These are phyloP conservation scores for Candida schatavii DNA, from an alignment of 805 yeast genomes.

Conservation along the genomic window DNA sequence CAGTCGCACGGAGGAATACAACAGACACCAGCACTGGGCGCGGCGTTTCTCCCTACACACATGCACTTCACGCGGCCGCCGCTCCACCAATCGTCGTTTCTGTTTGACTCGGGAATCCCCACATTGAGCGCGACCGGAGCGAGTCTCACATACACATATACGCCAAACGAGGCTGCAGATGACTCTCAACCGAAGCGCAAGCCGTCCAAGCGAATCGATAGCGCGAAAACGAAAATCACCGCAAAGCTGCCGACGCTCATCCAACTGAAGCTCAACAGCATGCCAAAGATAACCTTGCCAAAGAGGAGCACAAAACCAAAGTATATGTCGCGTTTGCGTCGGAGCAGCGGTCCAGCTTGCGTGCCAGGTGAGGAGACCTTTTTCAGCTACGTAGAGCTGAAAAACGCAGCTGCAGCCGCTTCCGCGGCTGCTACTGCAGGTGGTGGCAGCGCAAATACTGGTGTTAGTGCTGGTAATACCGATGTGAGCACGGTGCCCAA, in stretches of 20 bases:
- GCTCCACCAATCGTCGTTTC: slow-evolving; percentile 1
- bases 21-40: too few relatives aligned
- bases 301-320: slow-evolving; percentile 2
- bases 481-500: too few relatives aligned
- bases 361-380: background rate
- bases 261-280: background rate
- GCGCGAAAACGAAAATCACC: background rate
- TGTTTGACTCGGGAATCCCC: slow-evolving; percentile 1
- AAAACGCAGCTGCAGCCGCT: background rate
- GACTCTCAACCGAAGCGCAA: slow-evolving; percentile 4
- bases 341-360: background rate
- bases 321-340: background rate
- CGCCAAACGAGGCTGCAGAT: background rate
- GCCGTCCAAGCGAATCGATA: slow-evolving; percentile 1
- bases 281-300: background rate
- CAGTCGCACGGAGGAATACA: background rate
- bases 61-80: slow-evolving; percentile 2
- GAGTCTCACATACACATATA: background rate
- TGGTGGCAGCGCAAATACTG: too few relatives aligned
- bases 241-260: slow-evolving; percentile 1
- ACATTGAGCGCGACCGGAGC: background rate
- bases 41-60: too few relatives aligned
- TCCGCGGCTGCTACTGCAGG: background rate
- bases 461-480: too few relatives aligned
- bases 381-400: background rate